Evolutionary conservation across 352 stramenopile genomes (phyloP).

Genomic region (Hyaloperonospora brassicae): DNA sequence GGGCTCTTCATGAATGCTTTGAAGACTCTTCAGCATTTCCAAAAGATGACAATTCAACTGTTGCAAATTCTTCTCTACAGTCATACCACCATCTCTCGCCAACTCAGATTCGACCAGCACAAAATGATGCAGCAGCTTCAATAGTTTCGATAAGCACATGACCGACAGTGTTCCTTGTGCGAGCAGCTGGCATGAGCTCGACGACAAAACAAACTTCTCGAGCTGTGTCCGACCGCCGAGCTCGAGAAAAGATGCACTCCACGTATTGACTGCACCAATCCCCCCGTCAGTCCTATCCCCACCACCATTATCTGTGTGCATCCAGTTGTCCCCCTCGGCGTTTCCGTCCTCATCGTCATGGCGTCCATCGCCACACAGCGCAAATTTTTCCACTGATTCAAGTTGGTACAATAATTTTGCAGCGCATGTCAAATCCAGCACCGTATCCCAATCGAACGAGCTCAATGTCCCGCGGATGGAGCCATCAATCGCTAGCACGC

Average conservation of each 20-base stretch:
- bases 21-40: conserved; percentile 31
- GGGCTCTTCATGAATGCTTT: conserved; percentile 17
- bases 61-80: conserved; percentile 16
- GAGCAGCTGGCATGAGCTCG: conserved; percentile 28
- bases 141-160: conserved; percentile 61
- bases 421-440: conserved; percentile 51
- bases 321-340: conserved; percentile 6
- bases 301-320: conserved; percentile 3
- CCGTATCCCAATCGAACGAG: conserved; percentile 46
- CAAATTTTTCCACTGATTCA: conserved; percentile 55
- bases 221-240: conserved; percentile 55
- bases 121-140: conserved; percentile 70
- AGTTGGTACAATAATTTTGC: conserved; percentile 64
- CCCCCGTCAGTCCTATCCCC: conserved; percentile 16
- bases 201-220: conserved; percentile 42
- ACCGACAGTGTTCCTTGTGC: conserved; percentile 38
- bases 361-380: conserved; percentile 31
- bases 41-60: conserved; percentile 38
- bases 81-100: conserved; percentile 24
- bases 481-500: conserved; percentile 57
- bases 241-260: conserved; percentile 57
- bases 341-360: conserved; percentile 20
- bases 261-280: conserved; percentile 40
- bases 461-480: conserved; percentile 36
- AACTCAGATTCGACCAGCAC: conserved; percentile 42